These are phyloP conservation scores for Polyplosphaeria fusca DNA, from an alignment of 495 filamentous ascomycete species.

Conservation along the genomic window DNA sequence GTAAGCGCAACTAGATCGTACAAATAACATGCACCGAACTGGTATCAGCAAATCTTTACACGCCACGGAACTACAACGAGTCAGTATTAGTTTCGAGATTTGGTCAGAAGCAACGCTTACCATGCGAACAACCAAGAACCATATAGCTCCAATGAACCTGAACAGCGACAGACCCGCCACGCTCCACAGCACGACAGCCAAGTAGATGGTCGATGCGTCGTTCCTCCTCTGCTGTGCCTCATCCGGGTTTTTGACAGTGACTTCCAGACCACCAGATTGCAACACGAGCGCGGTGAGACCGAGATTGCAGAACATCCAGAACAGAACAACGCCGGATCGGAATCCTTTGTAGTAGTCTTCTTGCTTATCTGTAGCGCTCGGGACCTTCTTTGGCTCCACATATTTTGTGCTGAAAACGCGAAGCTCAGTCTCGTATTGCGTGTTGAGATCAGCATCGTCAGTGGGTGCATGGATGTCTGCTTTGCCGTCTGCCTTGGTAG, in stretches of 20 bases:
- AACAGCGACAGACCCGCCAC: constrained; percentile 84
- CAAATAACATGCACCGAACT: no score
- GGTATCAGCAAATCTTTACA: constrained; percentile 29
- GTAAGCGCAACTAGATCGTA: no score
- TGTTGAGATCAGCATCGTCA: constrained; percentile 82
- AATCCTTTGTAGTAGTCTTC: constrained; percentile 99
- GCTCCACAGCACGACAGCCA: constrained; percentile 86
- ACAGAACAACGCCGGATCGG: constrained; percentile 81
- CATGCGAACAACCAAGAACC: constrained; percentile 93
- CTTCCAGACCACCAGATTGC: constrained; percentile 73
- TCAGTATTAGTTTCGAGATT: constrained; percentile 2
- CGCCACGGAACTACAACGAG: constrained; percentile 41
- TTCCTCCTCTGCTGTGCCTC: constrained; percentile 43
- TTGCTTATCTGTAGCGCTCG: constrained; percentile 72
- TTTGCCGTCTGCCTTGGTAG: constrained; percentile 84
- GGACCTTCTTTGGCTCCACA: constrained; percentile 59
- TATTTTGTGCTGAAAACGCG: constrained; percentile 65
- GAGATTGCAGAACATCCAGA: constrained; percentile 97
- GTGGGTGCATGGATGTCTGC: constrained; percentile 90
- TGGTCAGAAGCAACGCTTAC: constrained; percentile 51
- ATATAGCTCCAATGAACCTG: constrained; percentile 85
- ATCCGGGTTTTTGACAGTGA: constrained; percentile 48
- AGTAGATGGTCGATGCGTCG: constrained; percentile 66
- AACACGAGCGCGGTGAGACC: constrained; percentile 84
- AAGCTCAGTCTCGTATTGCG: constrained; percentile 88